These are phyloP conservation scores for Clarireedia monteithiana DNA, from an alignment of 2,329 filamentous ascomycete genomes.

Conservation along the genomic window DNA sequence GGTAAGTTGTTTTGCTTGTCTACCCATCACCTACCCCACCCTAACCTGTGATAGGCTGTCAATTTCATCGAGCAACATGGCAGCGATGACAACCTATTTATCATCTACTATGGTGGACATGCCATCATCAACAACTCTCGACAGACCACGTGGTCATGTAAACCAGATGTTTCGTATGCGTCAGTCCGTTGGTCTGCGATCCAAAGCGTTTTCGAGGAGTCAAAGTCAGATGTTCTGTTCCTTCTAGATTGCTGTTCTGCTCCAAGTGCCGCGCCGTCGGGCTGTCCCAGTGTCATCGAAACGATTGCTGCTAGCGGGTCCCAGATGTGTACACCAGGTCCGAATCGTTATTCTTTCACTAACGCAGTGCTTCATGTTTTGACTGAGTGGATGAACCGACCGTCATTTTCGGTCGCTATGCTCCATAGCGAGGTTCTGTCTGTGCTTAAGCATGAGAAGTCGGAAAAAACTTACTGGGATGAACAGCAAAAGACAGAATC, in stretches of 20 bases:
- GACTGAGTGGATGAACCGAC: constrained; percentile 15
- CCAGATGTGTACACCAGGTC: constrained; percentile 12
- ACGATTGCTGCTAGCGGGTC: constrained; percentile 17
- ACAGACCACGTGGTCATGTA: constrained; percentile 17
- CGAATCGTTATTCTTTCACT: constrained; percentile 15
- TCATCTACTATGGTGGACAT: constrained; percentile 22
- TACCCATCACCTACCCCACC: not conserved
- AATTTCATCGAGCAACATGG: constrained; percentile 17
- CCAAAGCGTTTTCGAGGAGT: constrained; percentile 18
- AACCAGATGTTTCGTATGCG: constrained; percentile 8
- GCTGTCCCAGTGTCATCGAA: constrained; percentile 14
- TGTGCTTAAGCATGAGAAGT: constrained; percentile 8
- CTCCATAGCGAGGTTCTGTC: constrained; percentile 19
- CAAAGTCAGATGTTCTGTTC: constrained; percentile 15
- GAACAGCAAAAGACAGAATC: constrained; percentile 3
- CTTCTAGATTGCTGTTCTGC: constrained; percentile 17
- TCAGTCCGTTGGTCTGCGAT: constrained; percentile 19
- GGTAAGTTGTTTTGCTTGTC: constrained; percentile 1
- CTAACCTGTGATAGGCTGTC: constrained; percentile 11
- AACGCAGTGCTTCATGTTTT: constrained; percentile 17
- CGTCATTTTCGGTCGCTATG: constrained; percentile 18
- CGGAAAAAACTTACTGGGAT: not conserved
- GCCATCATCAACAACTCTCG: constrained; percentile 16
- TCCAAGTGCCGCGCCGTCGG: constrained; percentile 12
- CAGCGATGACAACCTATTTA: constrained; percentile 15